Base-by-base conservation (phyloP, 2,329 filamentous ascomycete species). In the Pseudomassariella vexata region DNA sequence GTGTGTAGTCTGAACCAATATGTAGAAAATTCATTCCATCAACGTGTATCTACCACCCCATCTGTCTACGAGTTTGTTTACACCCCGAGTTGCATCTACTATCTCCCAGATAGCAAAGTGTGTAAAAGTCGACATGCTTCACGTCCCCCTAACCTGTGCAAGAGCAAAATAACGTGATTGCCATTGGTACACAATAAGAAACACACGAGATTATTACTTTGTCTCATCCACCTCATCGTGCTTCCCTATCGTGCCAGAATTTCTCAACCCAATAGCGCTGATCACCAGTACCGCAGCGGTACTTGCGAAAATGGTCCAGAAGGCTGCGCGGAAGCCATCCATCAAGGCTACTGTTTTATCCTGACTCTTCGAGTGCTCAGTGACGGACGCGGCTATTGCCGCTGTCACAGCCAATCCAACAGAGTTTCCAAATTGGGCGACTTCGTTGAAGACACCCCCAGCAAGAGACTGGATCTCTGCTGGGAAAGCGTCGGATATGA, bases 371-470 rank as follows among this genome's bases (percentile, higher is more conserved):
- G 28, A 20, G 28, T 30, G 28, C 18, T 30, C 28, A 10, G 64
- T 68, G 1, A 70, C 62, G 3, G 58, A 59, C 0, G 59, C 53
- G 2, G 65, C 57, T 19, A 76, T 66, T 0, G 69, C 63, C 8
- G 66, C 66, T 7, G 67, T 65, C 3, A 70, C 49, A 6, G 70
- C 69, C 3, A 77, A 46, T 0, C 70, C 72, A 1, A 77, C 56
- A 0, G 66, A 63, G 12, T 62, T 71, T 0, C 75, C 76, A 34
- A 80, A 70, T 35, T 79, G 73, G 1, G 64, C 62, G 1, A 73
- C 61, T 3, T 70, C 74, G 32, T 73, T 77, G 52, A 79, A 79
- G 0, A 79, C 70, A 0, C 68, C 74, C 0, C 75, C 75, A 0
- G 73, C 76, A 1, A 80, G 57, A 0, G 68, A 73, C 36, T 80